Evolutionary conservation across 2,329 filamentous ascomycete genomes (phyloP).

Genomic region (Colletotrichum echinochloae): DNA sequence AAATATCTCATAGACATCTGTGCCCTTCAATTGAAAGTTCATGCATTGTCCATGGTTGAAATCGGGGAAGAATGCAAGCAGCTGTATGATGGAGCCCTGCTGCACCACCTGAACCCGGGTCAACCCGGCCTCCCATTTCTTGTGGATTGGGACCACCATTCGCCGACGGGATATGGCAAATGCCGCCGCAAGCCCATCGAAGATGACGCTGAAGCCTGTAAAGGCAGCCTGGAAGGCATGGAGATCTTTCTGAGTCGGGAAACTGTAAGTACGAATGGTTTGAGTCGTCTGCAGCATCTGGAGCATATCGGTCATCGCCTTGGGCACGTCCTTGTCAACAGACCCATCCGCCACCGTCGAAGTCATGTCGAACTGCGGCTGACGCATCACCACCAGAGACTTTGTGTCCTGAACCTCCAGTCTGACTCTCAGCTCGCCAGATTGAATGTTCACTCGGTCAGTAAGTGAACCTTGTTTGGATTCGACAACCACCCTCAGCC

Average conservation of each 20-base stretch:
- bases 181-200: conserved; percentile 76
- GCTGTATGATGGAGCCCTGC: conserved; percentile 79
- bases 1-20: conserved; percentile 83
- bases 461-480: conserved; percentile 82
- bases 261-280: conserved; percentile 79
- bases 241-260: conserved; percentile 74
- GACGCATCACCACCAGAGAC: conserved; percentile 75
- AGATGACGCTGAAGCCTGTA: conserved; percentile 83
- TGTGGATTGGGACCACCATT: conserved; percentile 93
- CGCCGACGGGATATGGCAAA: conserved; percentile 86
- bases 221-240: conserved; percentile 84
- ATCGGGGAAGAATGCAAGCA: conserved; percentile 89
- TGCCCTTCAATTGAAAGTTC: conserved; percentile 87
- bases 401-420: conserved; percentile 73
- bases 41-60: conserved; percentile 89
- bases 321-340: conserved; percentile 69
- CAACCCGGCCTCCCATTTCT: conserved; percentile 89
- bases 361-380: conserved; percentile 81
- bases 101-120: conserved; percentile 85
- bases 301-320: conserved; percentile 73
- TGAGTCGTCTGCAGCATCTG: conserved; percentile 66
- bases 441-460: conserved; percentile 84
- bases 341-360: conserved; percentile 79
- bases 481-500: conserved; percentile 79
- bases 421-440: conserved; percentile 77